Percentiles rank a stretch among this genome's conserved stretches.
phyloP scores from a whole-genome alignment of 2,329 filamentous ascomycete species.

The Stachybotrys chlorohalonatus region DNA sequence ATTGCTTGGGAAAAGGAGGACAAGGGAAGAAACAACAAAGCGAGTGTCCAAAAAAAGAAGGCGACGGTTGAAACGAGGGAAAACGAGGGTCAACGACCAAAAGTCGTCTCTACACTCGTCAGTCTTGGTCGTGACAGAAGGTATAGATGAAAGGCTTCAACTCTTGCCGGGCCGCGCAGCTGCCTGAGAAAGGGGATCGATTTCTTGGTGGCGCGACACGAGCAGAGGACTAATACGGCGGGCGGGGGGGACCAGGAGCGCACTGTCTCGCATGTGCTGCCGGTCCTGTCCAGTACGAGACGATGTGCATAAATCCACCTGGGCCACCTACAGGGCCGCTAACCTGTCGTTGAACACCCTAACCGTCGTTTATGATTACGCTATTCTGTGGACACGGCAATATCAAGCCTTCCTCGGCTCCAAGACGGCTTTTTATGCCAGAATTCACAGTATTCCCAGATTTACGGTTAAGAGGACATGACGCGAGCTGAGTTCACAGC shows the following conservation, averaged over 20 bases:
- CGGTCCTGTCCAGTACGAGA: not conserved
- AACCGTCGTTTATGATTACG: not conserved
- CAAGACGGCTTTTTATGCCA: not conserved
- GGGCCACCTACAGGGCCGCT: not conserved
- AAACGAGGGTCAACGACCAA: conserved; percentile 8
- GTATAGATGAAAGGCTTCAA: not conserved
- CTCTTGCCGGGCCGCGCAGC: not conserved
- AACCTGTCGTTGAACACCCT: not conserved
- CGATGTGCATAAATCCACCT: not conserved
- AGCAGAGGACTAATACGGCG: conserved; percentile 12
- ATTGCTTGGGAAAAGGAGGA: conserved; percentile 4
- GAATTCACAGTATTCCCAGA: not conserved
- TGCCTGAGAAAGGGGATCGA: conserved; percentile 19
- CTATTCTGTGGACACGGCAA: not conserved
- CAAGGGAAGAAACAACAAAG: conserved; percentile 9
- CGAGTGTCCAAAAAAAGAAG: conserved; percentile 13
- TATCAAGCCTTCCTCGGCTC: not conserved
- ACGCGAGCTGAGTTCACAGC: not conserved
- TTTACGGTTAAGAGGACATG: too few species aligned
- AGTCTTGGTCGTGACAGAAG: not conserved
- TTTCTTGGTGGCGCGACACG: conserved; percentile 12
- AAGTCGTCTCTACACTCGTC: conserved; percentile 11
- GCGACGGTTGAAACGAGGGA: conserved; percentile 6
- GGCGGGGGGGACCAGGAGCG: conserved; percentile 3
- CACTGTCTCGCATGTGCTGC: conserved; percentile 1